phyloP scores from a whole-genome alignment of 129 eudicot genomes.

The Solidago caesia region DNA sequence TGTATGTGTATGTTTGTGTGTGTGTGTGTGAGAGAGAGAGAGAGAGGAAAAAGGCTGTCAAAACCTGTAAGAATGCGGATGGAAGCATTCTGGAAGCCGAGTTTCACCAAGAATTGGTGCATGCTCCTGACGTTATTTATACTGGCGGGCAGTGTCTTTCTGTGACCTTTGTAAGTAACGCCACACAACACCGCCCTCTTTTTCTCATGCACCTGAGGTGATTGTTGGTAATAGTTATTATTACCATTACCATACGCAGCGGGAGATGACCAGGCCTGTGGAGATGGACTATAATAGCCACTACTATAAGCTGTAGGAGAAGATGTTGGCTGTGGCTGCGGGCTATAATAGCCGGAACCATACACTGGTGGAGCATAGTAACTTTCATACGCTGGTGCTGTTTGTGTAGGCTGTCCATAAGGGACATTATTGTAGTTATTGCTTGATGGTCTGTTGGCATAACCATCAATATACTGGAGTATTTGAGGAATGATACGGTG shows the following conservation, averaged over 20 bases:
- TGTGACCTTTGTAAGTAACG: constrained; percentile 60
- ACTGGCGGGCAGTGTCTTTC: constrained; percentile 55
- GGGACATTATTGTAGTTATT: constrained; percentile 5
- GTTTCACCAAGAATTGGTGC: constrained; percentile 41
- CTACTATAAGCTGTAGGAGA: constrained; percentile 1
- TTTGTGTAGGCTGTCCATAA: constrained; percentile 15
- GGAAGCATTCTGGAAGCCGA: constrained; percentile 54
- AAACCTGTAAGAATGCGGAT: constrained; percentile 68
- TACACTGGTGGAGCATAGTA: constrained; percentile 14
- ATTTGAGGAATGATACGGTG: constrained; percentile 13
- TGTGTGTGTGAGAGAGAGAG: not conserved
- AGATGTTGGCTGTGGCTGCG: constrained; percentile 2
- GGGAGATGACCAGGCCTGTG: not conserved
- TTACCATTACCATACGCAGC: constrained; percentile 14
- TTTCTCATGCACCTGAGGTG: constrained; percentile 38
- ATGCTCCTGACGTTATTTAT: constrained; percentile 48
- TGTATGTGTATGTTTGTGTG: not conserved
- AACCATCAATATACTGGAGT: constrained; percentile 12
- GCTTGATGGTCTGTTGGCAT: constrained; percentile 21
- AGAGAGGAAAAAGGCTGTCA: constrained; percentile 3
- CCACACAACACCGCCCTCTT: constrained; percentile 72
- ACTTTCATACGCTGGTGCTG: constrained; percentile 18
- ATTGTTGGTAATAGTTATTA: constrained; percentile 31
- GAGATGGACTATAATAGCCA: constrained; percentile 26
- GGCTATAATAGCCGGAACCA: constrained; percentile 29